Base-by-base conservation (phyloP, 495 filamentous ascomycete species). In the Cercophora newfieldiana region DNA sequence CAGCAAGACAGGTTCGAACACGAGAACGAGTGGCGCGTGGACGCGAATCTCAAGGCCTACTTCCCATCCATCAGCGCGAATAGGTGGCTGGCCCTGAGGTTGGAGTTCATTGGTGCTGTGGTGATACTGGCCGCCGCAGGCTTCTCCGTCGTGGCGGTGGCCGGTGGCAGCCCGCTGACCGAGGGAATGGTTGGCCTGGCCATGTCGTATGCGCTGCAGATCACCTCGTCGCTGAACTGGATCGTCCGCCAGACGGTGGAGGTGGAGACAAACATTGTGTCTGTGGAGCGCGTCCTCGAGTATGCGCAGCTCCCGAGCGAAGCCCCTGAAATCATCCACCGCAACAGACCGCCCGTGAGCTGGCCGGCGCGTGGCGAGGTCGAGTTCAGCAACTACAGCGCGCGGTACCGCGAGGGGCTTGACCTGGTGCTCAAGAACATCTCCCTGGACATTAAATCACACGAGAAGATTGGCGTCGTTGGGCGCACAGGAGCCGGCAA, bases 231-330 rank as follows among this genome's bases (percentile, higher is more conserved):
- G n/a, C 83, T 99, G 66, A 99, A 99, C 81, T 99, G 95, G 95
- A 97, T 99, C 71, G 96, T 99, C 53, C 90, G 96, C 61, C 96
- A 99, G 80, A 97, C 95, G 3, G 96, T 99, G 18, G 96, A 99
- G 78, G 96, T 98, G 30, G 96, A 99, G 82, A 98, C 95, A 44
- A 99, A 99, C 78, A 98, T 98, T 67, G 94, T 99, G 63, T 97
- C 96, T 12, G 96, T 99, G 61, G 96, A 99, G 85, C 90, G 96
- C 66, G 92, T 98, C 49, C 88, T 98, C 64, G 96, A 99, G 79
- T 99, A 99, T 77, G 91, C 95, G 63, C 86, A 86, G 67, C 86
- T 98, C 67, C 95, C 95, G 29, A 95, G 91, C 77, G 96, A 99
- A 80, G 95, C 96, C 55, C 92, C 93, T 24, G 96, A 99, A 70